phyloP scores from a whole-genome alignment of 805 yeast genomes.

The Hemisphaericaspora nanyangensis region DNA sequence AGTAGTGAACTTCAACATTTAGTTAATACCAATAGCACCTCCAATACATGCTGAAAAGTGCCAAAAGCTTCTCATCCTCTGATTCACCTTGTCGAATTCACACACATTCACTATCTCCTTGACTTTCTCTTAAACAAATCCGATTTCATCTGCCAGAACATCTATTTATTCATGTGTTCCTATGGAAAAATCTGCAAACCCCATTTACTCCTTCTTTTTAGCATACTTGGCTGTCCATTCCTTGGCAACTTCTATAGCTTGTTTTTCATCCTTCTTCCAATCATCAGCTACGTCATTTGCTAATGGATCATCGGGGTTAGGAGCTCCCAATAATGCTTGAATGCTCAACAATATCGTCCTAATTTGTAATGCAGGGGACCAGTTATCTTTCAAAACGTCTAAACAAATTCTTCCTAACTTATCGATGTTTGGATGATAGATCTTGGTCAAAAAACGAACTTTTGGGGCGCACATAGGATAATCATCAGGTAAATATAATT shows the following conservation, averaged over 20 bases:
- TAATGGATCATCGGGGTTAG: constrained; percentile 96
- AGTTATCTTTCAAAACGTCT: constrained; percentile 89
- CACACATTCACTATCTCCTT: no score
- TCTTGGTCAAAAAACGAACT: constrained; percentile 87
- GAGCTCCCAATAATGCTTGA: constrained; percentile 91
- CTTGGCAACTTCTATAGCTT: constrained; percentile 76
- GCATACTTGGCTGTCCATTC: constrained; percentile 73
- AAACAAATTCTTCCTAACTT: constrained; percentile 92
- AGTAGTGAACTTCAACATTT: no score
- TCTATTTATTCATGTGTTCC: no score
- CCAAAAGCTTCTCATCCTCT: no score
- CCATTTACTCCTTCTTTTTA: constrained; percentile 9
- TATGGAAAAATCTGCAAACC: no score
- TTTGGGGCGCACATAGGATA: constrained; percentile 98
- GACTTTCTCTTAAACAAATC: no score
- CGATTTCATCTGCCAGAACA: no score
- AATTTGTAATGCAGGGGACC: constrained; percentile 98
- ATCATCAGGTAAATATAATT: constrained; percentile 89
- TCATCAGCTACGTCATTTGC: constrained; percentile 97
- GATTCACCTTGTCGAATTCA: no score
- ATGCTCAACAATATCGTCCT: constrained; percentile 87
- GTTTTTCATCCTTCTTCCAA: constrained; percentile 83
- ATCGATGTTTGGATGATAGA: constrained; percentile 96
- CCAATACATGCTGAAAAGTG: no score
- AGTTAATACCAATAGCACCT: no score